A percentile compares a stretch with the other conserved stretches of the same genome.
Evolutionary conservation across 1,284 basidiomycete genomes (phyloP).

Genomic region (Rugosomyces carneus): DNA sequence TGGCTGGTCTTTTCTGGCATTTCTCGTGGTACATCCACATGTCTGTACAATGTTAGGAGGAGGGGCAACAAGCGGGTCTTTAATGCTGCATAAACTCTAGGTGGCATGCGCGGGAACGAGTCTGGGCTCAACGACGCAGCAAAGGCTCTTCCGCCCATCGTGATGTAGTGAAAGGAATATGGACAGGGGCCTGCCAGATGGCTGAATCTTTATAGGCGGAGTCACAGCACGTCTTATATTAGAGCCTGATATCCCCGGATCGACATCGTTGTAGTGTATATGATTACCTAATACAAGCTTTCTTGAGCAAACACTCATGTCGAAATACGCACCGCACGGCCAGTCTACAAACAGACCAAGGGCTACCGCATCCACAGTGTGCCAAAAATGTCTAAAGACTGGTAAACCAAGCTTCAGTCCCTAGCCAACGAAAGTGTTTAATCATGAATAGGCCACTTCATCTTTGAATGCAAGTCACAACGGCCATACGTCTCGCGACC

Average conservation of each 20-base stretch:
- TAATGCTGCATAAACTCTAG: slow-evolving; percentile 41
- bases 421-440: neutral
- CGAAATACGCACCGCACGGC: slow-evolving; percentile 73
- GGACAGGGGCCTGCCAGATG: neutral
- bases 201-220: too few relatives aligned
- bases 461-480: slow-evolving; percentile 67
- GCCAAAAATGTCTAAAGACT: slow-evolving; percentile 70
- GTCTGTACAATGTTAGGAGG: slow-evolving; percentile 39
- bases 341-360: slow-evolving; percentile 52
- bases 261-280: too few relatives aligned
- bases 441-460: slow-evolving; percentile 61
- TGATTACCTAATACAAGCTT: too few relatives aligned
- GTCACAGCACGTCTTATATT: too few relatives aligned
- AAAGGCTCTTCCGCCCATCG: slow-evolving; percentile 69
- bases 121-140: slow-evolving; percentile 33
- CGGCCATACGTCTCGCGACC: slow-evolving; percentile 74
- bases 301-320: slow-evolving; percentile 38
- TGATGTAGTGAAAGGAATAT: neutral
- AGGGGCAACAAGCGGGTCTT: slow-evolving; percentile 38
- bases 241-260: too few relatives aligned
- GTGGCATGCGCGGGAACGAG: slow-evolving; percentile 54
- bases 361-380: slow-evolving; percentile 58
- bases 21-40: slow-evolving; percentile 50
- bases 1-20: slow-evolving; percentile 57
- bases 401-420: slow-evolving; percentile 38